Conservation (phyloP, 2,329 filamentous ascomycete genomes). For the Sordariomycetes sp. region DNA sequence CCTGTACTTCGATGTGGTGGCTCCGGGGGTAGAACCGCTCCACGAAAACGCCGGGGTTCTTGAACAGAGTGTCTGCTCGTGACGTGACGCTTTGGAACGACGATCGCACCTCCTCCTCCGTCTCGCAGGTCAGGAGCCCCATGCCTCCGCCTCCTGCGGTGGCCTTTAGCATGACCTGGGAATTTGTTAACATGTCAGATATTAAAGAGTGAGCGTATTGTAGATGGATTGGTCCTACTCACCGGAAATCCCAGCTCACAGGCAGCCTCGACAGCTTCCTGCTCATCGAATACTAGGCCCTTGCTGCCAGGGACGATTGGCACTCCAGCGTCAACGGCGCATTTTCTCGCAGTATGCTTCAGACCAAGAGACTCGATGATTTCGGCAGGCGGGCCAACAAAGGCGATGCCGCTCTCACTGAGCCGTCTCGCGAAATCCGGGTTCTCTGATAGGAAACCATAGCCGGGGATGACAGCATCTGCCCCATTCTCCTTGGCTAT, state of each 20-base stretch:
- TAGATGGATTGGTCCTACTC: background rate
- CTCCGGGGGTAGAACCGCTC: slow-evolving; percentile 50
- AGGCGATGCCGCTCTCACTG: slow-evolving; percentile 39
- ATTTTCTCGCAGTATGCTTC: slow-evolving; percentile 44
- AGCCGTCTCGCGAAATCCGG: slow-evolving; percentile 45
- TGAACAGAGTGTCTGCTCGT: slow-evolving; percentile 46
- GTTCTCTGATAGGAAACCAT: slow-evolving; percentile 55
- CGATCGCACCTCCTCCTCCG: slow-evolving; percentile 36
- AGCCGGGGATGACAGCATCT: slow-evolving; percentile 52
- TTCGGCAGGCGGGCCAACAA: slow-evolving; percentile 44
- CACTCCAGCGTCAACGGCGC: slow-evolving; percentile 35
- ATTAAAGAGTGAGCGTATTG: background rate
- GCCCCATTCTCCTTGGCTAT: slow-evolving; percentile 28
- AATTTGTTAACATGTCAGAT: background rate
- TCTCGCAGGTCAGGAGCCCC: slow-evolving; percentile 45
- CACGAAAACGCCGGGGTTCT: slow-evolving; percentile 50
- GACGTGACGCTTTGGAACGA: slow-evolving; percentile 44
- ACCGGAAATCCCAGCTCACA: slow-evolving; percentile 22
- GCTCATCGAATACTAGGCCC: slow-evolving; percentile 10
- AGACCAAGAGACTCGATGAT: slow-evolving; percentile 45
- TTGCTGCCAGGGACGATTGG: slow-evolving; percentile 25
- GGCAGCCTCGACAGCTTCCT: slow-evolving; percentile 42
- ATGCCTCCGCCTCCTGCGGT: slow-evolving; percentile 55
- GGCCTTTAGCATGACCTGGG: slow-evolving; percentile 41
- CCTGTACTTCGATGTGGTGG: slow-evolving; percentile 59